phyloP scores from a whole-genome alignment of 768 basidiomycete genomes.

The Filobasidium floriforme region DNA sequence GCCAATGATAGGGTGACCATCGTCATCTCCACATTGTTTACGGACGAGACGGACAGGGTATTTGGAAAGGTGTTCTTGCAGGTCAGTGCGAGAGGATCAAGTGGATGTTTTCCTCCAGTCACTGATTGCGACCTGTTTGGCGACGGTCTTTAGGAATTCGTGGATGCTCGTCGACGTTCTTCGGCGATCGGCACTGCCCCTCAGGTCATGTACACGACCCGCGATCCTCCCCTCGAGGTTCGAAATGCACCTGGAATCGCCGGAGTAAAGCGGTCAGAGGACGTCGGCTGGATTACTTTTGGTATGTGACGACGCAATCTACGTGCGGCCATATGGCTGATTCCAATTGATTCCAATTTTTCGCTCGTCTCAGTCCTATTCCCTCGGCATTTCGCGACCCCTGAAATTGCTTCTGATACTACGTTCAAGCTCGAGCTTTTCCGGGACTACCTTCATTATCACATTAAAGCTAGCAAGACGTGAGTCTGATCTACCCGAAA shows the following conservation, averaged over 20 bases:
- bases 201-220: conserved; percentile 88
- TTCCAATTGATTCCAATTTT: no score
- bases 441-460: conserved; percentile 98
- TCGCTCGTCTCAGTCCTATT: conserved; percentile 59
- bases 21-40: conserved; percentile 92
- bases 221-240: conserved; percentile 95
- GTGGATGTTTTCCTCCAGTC: background rate
- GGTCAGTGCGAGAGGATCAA: conserved; percentile 49
- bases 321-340: background rate
- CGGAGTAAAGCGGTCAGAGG: conserved; percentile 59
- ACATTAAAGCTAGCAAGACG: conserved; percentile 63
- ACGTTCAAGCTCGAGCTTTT: conserved; percentile 95
- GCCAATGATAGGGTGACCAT: conserved; percentile 92
- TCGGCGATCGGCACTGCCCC: conserved; percentile 93
- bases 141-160: conserved; percentile 68
- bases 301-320: conserved; percentile 39
- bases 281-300: conserved; percentile 94
- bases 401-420: conserved; percentile 60
- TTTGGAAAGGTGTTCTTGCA: conserved; percentile 98
- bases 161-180: conserved; percentile 79
- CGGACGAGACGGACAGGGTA: conserved; percentile 93
- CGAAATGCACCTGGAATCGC: conserved; percentile 68
- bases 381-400: conserved; percentile 83
- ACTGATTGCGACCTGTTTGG: background rate
- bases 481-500: background rate